Conservation (phyloP, 345 rosid genomes). For the Lenwebbia sp. region DNA sequence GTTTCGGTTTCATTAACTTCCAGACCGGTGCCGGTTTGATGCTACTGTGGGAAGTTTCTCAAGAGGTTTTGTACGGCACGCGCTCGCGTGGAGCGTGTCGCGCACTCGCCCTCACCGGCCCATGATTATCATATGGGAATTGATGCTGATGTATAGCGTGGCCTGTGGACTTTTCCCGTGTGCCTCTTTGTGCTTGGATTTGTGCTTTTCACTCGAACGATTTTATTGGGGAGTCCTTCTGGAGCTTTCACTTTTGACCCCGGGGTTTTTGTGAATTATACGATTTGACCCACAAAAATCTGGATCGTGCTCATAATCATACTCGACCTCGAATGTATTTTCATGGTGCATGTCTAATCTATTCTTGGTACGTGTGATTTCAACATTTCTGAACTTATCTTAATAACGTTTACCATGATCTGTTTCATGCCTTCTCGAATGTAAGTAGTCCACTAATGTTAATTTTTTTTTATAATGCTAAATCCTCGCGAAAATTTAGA, state of each 20-base stretch:
- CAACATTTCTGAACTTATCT: background rate
- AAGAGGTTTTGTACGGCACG: background rate
- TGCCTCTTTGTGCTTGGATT: background rate
- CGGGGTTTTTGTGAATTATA: background rate
- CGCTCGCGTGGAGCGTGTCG: background rate
- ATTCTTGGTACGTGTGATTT: background rate
- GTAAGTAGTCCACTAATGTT: background rate
- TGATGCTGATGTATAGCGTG: background rate
- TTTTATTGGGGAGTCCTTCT: background rate
- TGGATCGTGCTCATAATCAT: background rate
- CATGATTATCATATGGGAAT: background rate
- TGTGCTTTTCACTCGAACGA: background rate
- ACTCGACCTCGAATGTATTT: background rate
- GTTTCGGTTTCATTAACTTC: background rate
- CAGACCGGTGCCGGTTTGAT: background rate
- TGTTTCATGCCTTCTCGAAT: background rate
- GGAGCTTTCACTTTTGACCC: background rate
- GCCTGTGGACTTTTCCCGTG: background rate
- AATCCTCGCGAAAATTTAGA: background rate
- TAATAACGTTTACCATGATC: background rate
- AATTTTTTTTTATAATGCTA: background rate
- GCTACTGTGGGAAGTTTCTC: background rate
- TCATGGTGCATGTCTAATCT: background rate
- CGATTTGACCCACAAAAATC: background rate
- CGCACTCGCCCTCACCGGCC: background rate